phyloP scores from a whole-genome alignment of 2,329 filamentous ascomycete genomes.

The Metarhizium sp. region DNA sequence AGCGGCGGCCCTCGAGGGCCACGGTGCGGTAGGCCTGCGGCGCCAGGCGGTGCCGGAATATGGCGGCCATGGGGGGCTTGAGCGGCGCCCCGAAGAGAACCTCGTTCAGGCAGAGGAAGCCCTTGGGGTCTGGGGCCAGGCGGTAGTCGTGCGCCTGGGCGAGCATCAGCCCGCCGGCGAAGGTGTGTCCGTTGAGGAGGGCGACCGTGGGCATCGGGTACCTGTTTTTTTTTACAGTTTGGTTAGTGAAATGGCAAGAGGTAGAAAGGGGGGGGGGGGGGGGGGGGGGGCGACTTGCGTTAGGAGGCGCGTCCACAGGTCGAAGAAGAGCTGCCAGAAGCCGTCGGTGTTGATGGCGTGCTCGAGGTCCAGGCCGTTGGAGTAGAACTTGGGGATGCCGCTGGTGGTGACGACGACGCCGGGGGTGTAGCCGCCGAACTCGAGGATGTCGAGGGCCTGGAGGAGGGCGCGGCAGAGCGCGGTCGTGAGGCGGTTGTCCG shows the following conservation, averaged over 20 bases:
- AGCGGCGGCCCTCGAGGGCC: conserved; percentile 66
- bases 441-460: conserved; percentile 65
- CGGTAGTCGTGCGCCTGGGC: conserved; percentile 79
- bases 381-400: conserved; percentile 69
- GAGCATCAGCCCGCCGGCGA: conserved; percentile 64
- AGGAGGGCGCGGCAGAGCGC: conserved; percentile 59
- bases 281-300: conserved; percentile 13
- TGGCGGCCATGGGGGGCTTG: conserved; percentile 60
- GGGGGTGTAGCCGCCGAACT: conserved; percentile 50
- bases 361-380: conserved; percentile 70
- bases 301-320: conserved; percentile 51
- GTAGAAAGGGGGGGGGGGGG: not conserved
- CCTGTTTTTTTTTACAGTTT: conserved; percentile 18
- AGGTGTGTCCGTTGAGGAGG: conserved; percentile 72
- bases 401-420: conserved; percentile 73
- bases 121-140: conserved; percentile 59
- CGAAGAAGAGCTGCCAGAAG: conserved; percentile 57
- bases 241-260: not conserved
- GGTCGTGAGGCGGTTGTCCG: conserved; percentile 68
- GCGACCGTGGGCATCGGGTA: conserved; percentile 78
- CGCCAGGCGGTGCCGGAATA: conserved; percentile 63
- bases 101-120: conserved; percentile 76
- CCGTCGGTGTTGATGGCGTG: conserved; percentile 50
- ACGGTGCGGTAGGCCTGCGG: conserved; percentile 50
- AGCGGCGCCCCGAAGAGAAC: conserved; percentile 72